A percentile compares a stretch with the other conserved stretches of the same genome.
phyloP scores from a whole-genome alignment of 2,329 filamentous ascomycete genomes.

The Sporothrix protearum region DNA sequence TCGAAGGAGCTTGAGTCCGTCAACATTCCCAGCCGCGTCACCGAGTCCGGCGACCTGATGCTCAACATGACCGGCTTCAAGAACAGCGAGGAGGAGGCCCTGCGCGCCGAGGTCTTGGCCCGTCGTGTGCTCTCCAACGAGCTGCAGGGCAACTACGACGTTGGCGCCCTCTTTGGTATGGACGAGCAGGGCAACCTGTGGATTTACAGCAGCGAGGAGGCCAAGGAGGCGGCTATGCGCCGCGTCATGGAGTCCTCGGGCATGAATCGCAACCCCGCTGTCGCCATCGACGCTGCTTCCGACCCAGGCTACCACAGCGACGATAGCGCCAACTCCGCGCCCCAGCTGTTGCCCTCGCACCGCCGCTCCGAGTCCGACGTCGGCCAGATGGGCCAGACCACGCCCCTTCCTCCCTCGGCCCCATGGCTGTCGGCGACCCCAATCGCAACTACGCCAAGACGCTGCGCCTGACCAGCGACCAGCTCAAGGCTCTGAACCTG shows the following conservation, averaged over 20 bases:
- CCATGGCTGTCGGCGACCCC: conserved; percentile 59
- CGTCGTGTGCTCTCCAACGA: conserved; percentile 90
- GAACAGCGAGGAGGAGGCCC: conserved; percentile 84
- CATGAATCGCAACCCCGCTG: conserved; percentile 47
- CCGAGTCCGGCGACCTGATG: conserved; percentile 90
- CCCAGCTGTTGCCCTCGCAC: conserved; percentile 43
- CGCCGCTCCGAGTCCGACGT: conserved; percentile 65
- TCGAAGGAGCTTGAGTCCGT: conserved; percentile 83
- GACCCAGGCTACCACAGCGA: conserved; percentile 97
- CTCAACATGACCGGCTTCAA: conserved; percentile 98
- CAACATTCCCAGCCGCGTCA: conserved; percentile 92
- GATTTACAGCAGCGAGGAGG: conserved; percentile 98
- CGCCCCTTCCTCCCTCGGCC: conserved; percentile 68
- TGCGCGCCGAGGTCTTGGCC: conserved; percentile 89
- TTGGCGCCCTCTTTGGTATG: conserved; percentile 89
- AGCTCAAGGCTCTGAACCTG: conserved; percentile 79
- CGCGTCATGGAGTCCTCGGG: conserved; percentile 53
- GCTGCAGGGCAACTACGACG: conserved; percentile 91
- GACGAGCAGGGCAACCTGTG: conserved; percentile 97
- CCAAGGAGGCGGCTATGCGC: conserved; percentile 82
- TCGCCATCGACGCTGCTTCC: conserved; percentile 75
- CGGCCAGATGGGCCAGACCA: conserved; percentile 52
- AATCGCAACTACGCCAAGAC: conserved; percentile 95
- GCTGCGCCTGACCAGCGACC: conserved; percentile 87
- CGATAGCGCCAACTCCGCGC: conserved; percentile 58